Conservation (phyloP, 208 protist genomes). For the Crithidia expoeki region DNA sequence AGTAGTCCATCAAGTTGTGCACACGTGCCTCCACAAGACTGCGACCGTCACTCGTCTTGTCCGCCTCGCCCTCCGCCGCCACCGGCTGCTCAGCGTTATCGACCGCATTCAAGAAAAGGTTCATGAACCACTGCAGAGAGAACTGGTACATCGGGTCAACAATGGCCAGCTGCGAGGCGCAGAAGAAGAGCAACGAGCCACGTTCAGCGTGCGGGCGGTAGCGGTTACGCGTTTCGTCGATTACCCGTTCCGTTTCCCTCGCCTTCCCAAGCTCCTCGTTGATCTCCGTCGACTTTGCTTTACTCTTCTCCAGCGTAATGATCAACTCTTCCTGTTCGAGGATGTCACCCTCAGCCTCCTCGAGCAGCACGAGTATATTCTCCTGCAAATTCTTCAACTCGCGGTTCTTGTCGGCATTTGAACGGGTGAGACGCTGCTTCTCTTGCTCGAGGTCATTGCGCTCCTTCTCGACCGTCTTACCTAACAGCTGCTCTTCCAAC, state of each 20-base stretch:
- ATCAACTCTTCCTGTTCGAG: constrained; percentile 98
- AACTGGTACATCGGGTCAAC: constrained; percentile 98
- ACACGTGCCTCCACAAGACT: constrained; percentile 85
- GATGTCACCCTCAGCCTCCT: constrained; percentile 95
- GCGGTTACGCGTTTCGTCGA: constrained; percentile 96
- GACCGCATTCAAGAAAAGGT: constrained; percentile 92
- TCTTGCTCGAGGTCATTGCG: constrained; percentile 96
- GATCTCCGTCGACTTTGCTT: constrained; percentile 95
- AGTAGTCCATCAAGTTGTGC: constrained; percentile 93
- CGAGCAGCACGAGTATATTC: constrained; percentile 95
- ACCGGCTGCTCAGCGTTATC: constrained; percentile 60
- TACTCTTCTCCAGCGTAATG: constrained; percentile 95
- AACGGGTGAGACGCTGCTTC: constrained; percentile 95
- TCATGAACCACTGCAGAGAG: constrained; percentile 98
- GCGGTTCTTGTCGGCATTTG: constrained; percentile 95
- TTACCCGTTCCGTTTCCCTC: constrained; percentile 93
- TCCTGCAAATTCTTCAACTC: constrained; percentile 97
- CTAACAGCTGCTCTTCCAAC: constrained; percentile 97
- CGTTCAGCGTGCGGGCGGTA: constrained; percentile 96
- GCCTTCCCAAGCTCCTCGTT: constrained; percentile 94
- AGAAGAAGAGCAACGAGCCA: constrained; percentile 97
- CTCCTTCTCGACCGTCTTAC: constrained; percentile 97
- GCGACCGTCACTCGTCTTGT: constrained; percentile 23
- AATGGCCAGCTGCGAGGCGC: constrained; percentile 93
- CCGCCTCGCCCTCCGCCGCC: constrained; percentile 36